Evolutionary conservation across 495 filamentous ascomycete genomes (phyloP).

Genomic region (Penicillium coffeae): DNA sequence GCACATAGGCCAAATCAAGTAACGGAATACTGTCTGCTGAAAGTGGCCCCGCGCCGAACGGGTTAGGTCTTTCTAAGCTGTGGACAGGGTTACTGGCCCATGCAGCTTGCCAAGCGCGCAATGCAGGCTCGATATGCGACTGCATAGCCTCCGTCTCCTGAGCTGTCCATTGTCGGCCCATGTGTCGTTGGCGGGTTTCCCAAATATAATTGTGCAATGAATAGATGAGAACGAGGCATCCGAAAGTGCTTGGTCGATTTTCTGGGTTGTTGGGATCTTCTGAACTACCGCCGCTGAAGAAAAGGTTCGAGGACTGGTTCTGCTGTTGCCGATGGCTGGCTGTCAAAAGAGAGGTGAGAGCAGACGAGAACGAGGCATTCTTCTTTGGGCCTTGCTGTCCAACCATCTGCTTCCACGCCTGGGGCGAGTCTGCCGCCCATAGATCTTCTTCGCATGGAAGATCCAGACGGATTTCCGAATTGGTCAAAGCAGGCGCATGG

Average conservation of each 20-base stretch:
- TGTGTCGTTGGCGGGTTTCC: slow-evolving; percentile 91
- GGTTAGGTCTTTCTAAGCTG: slow-evolving; percentile 84
- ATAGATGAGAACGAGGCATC: slow-evolving; percentile 90
- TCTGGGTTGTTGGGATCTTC: slow-evolving; percentile 56
- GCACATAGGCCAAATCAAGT: slow-evolving; percentile 90
- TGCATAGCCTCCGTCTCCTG: slow-evolving; percentile 96
- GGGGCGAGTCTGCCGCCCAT: slow-evolving; percentile 78
- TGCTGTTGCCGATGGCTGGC: slow-evolving; percentile 71
- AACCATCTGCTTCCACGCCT: slow-evolving; percentile 72
- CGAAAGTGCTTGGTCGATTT: slow-evolving; percentile 86
- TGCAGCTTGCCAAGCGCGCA: slow-evolving; percentile 92
- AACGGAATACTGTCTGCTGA: slow-evolving; percentile 92
- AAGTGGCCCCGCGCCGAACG: slow-evolving; percentile 80
- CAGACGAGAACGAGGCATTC: slow-evolving; percentile 65
- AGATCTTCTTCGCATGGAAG: slow-evolving; percentile 92
- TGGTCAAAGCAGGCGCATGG: slow-evolving; percentile 82
- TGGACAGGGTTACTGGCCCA: slow-evolving; percentile 88
- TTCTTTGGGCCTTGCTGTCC: slow-evolving; percentile 63
- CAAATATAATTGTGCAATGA: slow-evolving; percentile 97
- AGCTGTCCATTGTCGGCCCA: slow-evolving; percentile 85
- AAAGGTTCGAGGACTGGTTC: slow-evolving; percentile 44
- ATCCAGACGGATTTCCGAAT: slow-evolving; percentile 89
- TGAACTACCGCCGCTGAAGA: slow-evolving; percentile 22
- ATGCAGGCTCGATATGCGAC: slow-evolving; percentile 88
- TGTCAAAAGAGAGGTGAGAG: slow-evolving; percentile 74